Percentiles rank a stretch among this genome's conserved stretches.
Conservation (phyloP, 2,329 filamentous ascomycete genomes). For the Exophiala sideris region DNA sequence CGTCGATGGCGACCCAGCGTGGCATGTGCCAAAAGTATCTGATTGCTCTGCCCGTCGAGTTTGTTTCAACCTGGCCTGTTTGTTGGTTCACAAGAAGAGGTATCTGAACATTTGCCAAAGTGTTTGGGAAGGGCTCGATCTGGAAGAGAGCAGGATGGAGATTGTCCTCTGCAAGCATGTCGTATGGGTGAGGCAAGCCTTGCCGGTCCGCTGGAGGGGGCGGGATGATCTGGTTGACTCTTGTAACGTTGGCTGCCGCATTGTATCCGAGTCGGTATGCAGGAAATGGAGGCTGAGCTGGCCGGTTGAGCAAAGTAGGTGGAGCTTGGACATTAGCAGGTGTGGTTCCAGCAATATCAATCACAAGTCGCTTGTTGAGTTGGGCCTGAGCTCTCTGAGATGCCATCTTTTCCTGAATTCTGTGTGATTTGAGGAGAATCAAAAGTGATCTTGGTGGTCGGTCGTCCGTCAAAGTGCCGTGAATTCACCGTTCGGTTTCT, state of each 20-base stretch:
- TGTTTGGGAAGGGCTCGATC: conserved; percentile 10
- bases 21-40: conserved; percentile 23
- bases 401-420: neutral
- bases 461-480: neutral
- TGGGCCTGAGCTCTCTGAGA: conserved; percentile 3
- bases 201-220: conserved; percentile 4
- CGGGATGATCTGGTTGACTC: neutral
- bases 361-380: conserved; percentile 2
- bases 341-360: conserved; percentile 7
- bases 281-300: conserved; percentile 11
- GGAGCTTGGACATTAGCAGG: neutral
- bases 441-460: neutral
- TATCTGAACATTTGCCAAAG: neutral
- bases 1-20: conserved; percentile 17
- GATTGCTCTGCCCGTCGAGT: conserved; percentile 4
- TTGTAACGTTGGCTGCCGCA: neutral
- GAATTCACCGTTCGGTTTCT: no score
- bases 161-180: conserved; percentile 8
- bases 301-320: conserved; percentile 1
- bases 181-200: conserved; percentile 13
- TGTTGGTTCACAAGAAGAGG: conserved; percentile 10
- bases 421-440: neutral
- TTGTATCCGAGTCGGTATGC: conserved; percentile 15
- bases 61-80: conserved; percentile 4
- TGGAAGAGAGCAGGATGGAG: conserved; percentile 22